phyloP scores from a whole-genome alignment of 768 basidiomycete species.

The Trametes cubensis region DNA sequence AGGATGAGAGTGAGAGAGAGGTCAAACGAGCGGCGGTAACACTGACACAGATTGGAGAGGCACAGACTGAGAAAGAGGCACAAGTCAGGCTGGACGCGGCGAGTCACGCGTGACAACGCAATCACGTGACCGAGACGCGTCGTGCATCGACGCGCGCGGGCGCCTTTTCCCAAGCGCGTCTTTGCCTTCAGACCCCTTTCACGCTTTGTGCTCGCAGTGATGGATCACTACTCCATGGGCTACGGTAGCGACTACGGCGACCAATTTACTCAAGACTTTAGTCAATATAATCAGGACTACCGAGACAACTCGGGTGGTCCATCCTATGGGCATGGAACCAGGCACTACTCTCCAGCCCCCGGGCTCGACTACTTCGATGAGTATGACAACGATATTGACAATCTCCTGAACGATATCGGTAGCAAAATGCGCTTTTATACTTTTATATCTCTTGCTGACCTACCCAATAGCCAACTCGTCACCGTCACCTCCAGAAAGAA shows the following conservation, averaged over 20 bases:
- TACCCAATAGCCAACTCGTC: conserved; percentile 41
- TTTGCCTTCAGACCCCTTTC: not conserved
- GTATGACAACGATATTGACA: conserved; percentile 26
- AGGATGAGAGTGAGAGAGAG: not conserved
- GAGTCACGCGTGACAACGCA: conserved; percentile 17
- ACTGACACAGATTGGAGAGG: not conserved
- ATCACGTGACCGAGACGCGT: conserved; percentile 17
- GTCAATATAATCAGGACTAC: too few relatives aligned
- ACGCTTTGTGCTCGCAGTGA: not conserved
- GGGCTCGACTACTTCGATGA: conserved; percentile 18
- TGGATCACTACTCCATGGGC: not conserved
- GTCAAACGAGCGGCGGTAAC: conserved; percentile 13
- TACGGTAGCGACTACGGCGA: too few relatives aligned
- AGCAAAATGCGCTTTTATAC: too few relatives aligned
- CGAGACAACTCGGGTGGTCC: not conserved
- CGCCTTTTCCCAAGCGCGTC: not conserved
- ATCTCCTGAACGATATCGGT: conserved; percentile 27
- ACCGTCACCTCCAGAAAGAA: conserved; percentile 39
- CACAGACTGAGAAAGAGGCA: too few relatives aligned
- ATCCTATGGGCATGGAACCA: not conserved
- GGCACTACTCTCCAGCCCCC: conserved; percentile 12
- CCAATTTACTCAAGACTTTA: too few relatives aligned
- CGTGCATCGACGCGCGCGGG: not conserved
- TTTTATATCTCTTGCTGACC: conserved; percentile 33
- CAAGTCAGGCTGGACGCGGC: conserved; percentile 8